These are phyloP conservation scores for Aspergillus tubingensis DNA, from an alignment of 2,329 filamentous ascomycete species.

Conservation along the genomic window DNA sequence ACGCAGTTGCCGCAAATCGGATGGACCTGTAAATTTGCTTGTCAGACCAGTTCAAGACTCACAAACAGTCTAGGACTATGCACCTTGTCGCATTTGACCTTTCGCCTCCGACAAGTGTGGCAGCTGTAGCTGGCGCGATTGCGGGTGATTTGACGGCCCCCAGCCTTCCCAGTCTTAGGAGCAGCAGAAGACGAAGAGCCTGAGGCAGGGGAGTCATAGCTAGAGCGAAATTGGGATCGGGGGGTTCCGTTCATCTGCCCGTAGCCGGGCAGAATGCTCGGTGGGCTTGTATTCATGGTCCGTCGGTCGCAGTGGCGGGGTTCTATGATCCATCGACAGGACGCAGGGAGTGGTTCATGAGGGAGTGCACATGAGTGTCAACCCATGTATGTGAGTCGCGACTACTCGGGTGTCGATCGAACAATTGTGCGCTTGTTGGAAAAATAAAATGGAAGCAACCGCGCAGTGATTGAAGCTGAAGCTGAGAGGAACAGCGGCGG, in stretches of 20 bases:
- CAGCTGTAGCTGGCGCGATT: constrained; percentile 52
- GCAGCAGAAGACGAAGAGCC: constrained; percentile 9
- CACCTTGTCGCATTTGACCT: constrained; percentile 52
- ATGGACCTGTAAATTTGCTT: constrained; percentile 36
- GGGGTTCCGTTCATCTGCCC: constrained; percentile 13
- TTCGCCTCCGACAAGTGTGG: constrained; percentile 48
- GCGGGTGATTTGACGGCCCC: constrained; percentile 49
- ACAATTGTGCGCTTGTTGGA: not conserved
- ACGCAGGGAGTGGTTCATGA: constrained; percentile 16
- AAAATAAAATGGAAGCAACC: not conserved
- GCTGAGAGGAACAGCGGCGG: not conserved
- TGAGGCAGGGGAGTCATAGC: constrained; percentile 7
- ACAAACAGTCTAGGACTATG: not conserved
- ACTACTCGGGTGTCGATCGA: not conserved
- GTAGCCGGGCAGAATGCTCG: constrained; percentile 15
- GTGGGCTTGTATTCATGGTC: constrained; percentile 25
- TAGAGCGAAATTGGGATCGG: constrained; percentile 10
- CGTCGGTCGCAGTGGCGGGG: constrained; percentile 25
- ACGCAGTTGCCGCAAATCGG: constrained; percentile 49
- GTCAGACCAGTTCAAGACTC: not conserved
- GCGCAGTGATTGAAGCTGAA: constrained; percentile 6
- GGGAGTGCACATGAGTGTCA: constrained; percentile 6
- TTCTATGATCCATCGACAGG: constrained; percentile 21
- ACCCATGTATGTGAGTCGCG: constrained; percentile 1
- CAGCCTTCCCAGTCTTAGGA: constrained; percentile 20